Evolutionary conservation across 2,329 filamentous ascomycete genomes (phyloP), one percentile per base, ranked within the genome.

Genomic region (Aphanocladium album): DNA sequence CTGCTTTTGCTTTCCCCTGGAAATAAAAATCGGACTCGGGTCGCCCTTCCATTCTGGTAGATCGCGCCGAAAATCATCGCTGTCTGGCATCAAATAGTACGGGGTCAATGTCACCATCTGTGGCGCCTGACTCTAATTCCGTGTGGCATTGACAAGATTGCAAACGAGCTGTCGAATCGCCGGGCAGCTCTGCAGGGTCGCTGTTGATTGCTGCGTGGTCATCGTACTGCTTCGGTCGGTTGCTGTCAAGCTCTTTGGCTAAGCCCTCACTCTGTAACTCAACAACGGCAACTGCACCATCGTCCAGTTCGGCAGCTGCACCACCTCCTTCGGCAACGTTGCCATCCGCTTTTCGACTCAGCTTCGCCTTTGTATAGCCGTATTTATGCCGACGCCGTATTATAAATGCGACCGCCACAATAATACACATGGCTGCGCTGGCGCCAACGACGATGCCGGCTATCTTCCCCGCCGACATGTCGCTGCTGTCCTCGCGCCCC

Each of bases 181-280:
- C 60, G 12, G 60, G 49, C 47, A 62, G 16, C 25, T 62, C 60
- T 7, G 50, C 49, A 7, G 60, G 60, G 19, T 51, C 39, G 17
- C 19, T 49, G 19, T 54, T 62, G 21, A 62, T 30, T 8, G 60
- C 35, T n/a, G 21, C 33, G 8, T 55, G 33, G 19, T 43, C 56
- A 5, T 19, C 35, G 19, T 51, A 30, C 33, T 30, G 33, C 56
- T 51, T 50, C 23, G 56, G 56, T 17, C 56, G 45, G 46, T 58
- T 58, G 27, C 56, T 58, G 5, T 16, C 46, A 21, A 58, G 56
- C 46, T 58, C 56, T n/a, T 43, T 58, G n/a, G 17, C 46, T 5
- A 14, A 14, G 6, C 35, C 35, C 33, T 58, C 56, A 21, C 33
- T 43, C 6, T 51, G 56, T 35, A 58, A 6, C 56, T 58, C 56